phyloP scores from a whole-genome alignment of 805 yeast species.

The Suhomyces emberorum region DNA sequence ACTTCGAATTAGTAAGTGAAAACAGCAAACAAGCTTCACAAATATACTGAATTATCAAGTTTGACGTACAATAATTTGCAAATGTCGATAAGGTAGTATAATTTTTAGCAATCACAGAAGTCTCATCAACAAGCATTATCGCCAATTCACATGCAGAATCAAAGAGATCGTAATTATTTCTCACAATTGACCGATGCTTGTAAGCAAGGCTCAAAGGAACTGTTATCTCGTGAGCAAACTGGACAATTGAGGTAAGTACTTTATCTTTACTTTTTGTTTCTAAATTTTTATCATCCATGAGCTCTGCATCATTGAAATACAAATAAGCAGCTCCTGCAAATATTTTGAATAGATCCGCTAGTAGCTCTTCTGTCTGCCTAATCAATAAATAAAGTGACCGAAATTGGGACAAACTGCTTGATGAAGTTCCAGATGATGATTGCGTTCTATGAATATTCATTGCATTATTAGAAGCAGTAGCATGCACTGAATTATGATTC shows the following conservation, averaged over 20 bases:
- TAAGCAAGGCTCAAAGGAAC: conserved; percentile 26
- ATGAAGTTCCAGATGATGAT: conserved; percentile 2
- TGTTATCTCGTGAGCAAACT: conserved; percentile 24
- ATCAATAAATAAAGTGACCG: conserved; percentile 3
- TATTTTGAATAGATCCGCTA: conserved; percentile 30
- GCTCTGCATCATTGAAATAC: conserved; percentile 26
- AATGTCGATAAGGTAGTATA: conserved; percentile 23
- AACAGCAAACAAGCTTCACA: conserved; percentile 35
- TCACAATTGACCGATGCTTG: conserved; percentile 10
- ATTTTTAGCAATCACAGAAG: conserved; percentile 13
- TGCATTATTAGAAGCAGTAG: neutral
- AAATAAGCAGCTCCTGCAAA: conserved; percentile 32
- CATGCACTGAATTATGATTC: neutral
- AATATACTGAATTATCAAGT: conserved; percentile 28
- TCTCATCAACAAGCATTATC: conserved; percentile 24
- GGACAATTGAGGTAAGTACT: conserved; percentile 7
- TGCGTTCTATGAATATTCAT: neutral
- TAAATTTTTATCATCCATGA: conserved; percentile 19
- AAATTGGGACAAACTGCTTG: conserved; percentile 2
- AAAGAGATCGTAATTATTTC: conserved; percentile 19
- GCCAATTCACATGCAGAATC: conserved; percentile 34
- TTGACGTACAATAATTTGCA: conserved; percentile 27
- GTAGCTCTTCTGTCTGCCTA: conserved; percentile 20
- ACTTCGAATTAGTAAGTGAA: conserved; percentile 32
- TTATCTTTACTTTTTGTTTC: conserved; percentile 10